phyloP scores from a whole-genome alignment of 139 green algal species.

The Raphidocelis subcapitata region DNA sequence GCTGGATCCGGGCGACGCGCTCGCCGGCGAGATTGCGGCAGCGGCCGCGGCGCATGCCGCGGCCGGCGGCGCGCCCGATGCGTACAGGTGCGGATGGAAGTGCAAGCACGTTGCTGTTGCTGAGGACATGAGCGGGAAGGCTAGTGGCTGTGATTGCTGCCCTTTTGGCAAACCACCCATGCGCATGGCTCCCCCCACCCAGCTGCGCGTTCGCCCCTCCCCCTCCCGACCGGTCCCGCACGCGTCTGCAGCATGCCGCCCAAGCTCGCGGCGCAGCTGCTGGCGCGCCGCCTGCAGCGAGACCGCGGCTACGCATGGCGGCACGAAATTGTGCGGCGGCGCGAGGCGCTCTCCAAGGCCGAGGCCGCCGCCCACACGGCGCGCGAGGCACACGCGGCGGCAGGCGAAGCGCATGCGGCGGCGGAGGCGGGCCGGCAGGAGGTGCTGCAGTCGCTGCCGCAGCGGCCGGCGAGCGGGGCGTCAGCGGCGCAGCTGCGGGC shows the following conservation, averaged over 20 bases:
- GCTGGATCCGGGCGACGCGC: conserved; percentile 21
- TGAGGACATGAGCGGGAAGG: background rate
- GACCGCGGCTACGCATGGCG: conserved; percentile 46
- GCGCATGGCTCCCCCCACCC: background rate
- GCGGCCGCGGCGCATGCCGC: conserved; percentile 27
- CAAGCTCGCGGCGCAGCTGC: conserved; percentile 18
- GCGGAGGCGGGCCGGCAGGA: no score
- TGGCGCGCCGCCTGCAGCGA: conserved; percentile 32
- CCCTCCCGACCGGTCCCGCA: background rate
- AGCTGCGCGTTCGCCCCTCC: background rate
- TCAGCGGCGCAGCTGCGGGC: no score
- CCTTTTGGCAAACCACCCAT: background rate
- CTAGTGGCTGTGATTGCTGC: background rate
- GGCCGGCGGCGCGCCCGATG: conserved; percentile 22
- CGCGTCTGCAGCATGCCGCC: conserved; percentile 20
- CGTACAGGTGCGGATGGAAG: conserved; percentile 28
- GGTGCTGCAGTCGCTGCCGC: no score
- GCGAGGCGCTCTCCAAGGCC: conserved; percentile 10
- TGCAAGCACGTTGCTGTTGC: background rate
- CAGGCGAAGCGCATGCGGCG: no score
- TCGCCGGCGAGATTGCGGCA: conserved; percentile 28
- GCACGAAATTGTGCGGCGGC: conserved; percentile 39
- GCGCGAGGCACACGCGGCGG: no score
- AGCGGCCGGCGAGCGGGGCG: no score
- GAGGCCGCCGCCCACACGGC: no score